Base-by-base conservation (phyloP, 495 filamentous ascomycete species). In the Aspergillus steynii region DNA sequence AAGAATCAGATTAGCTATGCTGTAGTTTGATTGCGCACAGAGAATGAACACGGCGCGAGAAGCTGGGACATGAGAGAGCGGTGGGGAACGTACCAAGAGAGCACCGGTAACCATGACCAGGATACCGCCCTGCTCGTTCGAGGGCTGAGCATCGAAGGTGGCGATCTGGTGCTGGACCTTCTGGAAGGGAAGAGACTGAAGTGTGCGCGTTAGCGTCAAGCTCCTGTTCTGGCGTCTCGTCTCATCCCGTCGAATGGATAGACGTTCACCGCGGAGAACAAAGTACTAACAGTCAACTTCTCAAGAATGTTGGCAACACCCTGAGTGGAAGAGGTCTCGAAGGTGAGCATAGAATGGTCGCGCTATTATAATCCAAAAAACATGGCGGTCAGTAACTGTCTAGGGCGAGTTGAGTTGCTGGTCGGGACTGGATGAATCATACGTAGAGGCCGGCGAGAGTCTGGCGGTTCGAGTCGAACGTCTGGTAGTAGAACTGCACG, bases 331-430 rank as follows among this genome's bases (percentile, higher is more conserved):
- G 66, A 55, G 37, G 77, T 84, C 83, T 99, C 90, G 71, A 97
- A 98, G 29, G 94, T 98, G 81, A 98, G 81, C 89, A 96, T 96
- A 48, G 95, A 98, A 49, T 88, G 71, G 1, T 88, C 84, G 60
- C 92, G 87, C 94, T 98, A 56, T 71, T 59, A 20, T 27, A 42
- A 34, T 15, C 25, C 64, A 60, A 32, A 27, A 52, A 50, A 34
- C 48, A 61, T 12, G 37, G 1, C 9, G 37, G 37, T 42, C 37
- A 42, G 37, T 42, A 42, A 42, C 10, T 12, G 37, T 42, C 37
- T 42, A 42, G 37, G 20, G 20, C 20, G 20, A 20, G 37, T 42
- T 42, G 34, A 7, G 10, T 37, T 7, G 6, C 2, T 34, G 29
- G 37, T 60, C 59, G 26, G 54, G 15, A 50, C 4, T 10, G 20